Percentiles rank a stretch among this genome's conserved stretches.
Conservation (phyloP, 345 rosid species). For the Eucalyptus marginata region DNA sequence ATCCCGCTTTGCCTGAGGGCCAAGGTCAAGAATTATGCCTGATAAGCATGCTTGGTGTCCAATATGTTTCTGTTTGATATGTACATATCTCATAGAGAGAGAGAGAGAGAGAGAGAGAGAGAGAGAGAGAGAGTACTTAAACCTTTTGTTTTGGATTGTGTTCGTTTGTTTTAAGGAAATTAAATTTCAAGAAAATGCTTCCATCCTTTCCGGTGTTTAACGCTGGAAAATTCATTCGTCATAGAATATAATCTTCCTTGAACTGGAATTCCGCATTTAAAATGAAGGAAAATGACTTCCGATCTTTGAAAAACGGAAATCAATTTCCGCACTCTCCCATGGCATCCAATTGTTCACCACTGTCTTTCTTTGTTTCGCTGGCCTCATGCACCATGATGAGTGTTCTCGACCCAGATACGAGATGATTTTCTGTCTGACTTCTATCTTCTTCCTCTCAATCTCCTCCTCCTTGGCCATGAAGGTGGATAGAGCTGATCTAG, state of each 20-base stretch:
- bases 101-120: background rate
- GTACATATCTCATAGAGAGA: background rate
- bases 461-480: slow-evolving; percentile 89
- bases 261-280: background rate
- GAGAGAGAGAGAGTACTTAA: background rate
- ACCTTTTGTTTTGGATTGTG: background rate
- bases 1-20: background rate
- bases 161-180: background rate
- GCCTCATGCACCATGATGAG: background rate
- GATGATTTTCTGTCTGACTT: background rate
- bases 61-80: background rate
- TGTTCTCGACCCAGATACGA: slow-evolving; percentile 46
- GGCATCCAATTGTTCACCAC: background rate
- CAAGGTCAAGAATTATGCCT: background rate
- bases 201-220: background rate
- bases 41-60: background rate
- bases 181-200: background rate
- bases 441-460: slow-evolving; percentile 67
- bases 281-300: background rate
- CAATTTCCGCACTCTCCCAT: background rate
- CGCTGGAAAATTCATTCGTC: background rate
- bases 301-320: background rate
- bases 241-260: background rate
- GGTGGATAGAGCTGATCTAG: slow-evolving; percentile 64
- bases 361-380: background rate